Percentiles rank a stretch among this genome's conserved stretches.
Conservation (phyloP, 306 rosid species). For the Casuarina equisetifolia region DNA sequence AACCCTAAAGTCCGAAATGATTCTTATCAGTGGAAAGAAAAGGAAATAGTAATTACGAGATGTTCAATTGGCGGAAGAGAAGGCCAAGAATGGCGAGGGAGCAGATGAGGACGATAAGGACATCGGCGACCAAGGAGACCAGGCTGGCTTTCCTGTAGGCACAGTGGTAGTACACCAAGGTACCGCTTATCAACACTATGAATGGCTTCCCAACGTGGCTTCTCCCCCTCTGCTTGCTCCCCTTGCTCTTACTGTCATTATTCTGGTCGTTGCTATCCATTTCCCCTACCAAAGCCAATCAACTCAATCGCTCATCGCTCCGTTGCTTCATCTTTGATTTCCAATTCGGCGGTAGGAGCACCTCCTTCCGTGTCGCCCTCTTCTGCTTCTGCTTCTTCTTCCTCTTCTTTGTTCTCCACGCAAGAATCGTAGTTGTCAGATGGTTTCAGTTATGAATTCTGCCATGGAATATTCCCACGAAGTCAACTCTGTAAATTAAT, state of each 20-base stretch:
- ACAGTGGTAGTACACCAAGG: conserved; percentile 82
- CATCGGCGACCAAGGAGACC: conserved; percentile 78
- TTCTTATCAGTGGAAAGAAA: neutral
- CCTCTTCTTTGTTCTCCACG: too few relatives aligned
- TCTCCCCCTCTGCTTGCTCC: conserved; percentile 15
- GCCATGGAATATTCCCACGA: too few relatives aligned
- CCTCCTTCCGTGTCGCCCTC: neutral
- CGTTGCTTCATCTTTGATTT: neutral
- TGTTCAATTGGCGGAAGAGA: conserved; percentile 80
- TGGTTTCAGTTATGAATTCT: too few relatives aligned
- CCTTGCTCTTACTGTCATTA: neutral
- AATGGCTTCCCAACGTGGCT: conserved; percentile 48
- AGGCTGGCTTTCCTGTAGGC: conserved; percentile 66
- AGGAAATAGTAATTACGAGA: conserved; percentile 37
- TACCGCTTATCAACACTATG: conserved; percentile 58
- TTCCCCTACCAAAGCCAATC: neutral
- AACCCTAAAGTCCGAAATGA: too few relatives aligned
- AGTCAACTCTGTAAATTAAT: too few relatives aligned
- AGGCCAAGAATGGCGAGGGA: conserved; percentile 97
- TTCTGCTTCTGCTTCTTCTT: neutral
- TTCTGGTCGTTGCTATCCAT: conserved; percentile 17
- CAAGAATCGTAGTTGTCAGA: too few relatives aligned
- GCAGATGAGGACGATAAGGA: conserved; percentile 87
- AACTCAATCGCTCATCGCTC: neutral
- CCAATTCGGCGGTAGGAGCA: neutral